A percentile compares a stretch with the other conserved stretches of the same genome.
phyloP scores from a whole-genome alignment of 2,329 filamentous ascomycete species.

The Pseudogymnoascus sp. region DNA sequence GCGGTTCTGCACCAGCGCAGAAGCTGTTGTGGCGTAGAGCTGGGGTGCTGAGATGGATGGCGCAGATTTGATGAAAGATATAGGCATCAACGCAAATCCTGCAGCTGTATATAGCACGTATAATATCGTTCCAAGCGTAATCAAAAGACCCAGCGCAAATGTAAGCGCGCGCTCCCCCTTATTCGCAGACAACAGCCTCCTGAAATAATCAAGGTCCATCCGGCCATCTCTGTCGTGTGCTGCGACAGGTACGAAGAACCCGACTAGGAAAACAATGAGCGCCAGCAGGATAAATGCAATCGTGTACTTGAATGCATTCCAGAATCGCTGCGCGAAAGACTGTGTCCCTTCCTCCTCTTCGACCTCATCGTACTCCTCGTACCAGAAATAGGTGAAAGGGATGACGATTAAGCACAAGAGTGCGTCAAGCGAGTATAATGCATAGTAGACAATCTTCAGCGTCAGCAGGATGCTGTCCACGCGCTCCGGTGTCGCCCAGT shows the following conservation, averaged over 20 bases:
- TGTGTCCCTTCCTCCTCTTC: constrained; percentile 72
- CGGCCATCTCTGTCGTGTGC: constrained; percentile 35
- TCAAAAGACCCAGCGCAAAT: constrained; percentile 80
- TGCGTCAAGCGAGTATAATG: constrained; percentile 84
- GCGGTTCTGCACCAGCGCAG: constrained; percentile 76
- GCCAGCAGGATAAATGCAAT: constrained; percentile 73
- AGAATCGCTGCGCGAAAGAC: constrained; percentile 60
- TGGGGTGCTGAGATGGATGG: constrained; percentile 77
- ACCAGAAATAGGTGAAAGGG: constrained; percentile 96
- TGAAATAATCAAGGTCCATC: constrained; percentile 86
- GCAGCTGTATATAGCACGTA: constrained; percentile 85
- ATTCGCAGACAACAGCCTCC: constrained; percentile 71
- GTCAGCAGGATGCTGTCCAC: constrained; percentile 71
- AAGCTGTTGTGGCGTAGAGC: constrained; percentile 65
- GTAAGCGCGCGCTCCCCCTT: constrained; percentile 87
- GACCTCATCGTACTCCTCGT: constrained; percentile 93
- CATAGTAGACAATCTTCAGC: constrained; percentile 84
- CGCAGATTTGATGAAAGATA: constrained; percentile 85
- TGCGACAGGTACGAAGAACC: constrained; percentile 85
- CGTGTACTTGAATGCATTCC: constrained; percentile 86
- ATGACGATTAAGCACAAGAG: constrained; percentile 81
- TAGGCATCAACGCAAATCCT: constrained; percentile 79
- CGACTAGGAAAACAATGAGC: constrained; percentile 76
- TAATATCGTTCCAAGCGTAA: constrained; percentile 75
- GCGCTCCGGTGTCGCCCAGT: constrained; percentile 81